Conservation (phyloP, 129 eudicot genomes). For the Flaveria ramosissima region DNA sequence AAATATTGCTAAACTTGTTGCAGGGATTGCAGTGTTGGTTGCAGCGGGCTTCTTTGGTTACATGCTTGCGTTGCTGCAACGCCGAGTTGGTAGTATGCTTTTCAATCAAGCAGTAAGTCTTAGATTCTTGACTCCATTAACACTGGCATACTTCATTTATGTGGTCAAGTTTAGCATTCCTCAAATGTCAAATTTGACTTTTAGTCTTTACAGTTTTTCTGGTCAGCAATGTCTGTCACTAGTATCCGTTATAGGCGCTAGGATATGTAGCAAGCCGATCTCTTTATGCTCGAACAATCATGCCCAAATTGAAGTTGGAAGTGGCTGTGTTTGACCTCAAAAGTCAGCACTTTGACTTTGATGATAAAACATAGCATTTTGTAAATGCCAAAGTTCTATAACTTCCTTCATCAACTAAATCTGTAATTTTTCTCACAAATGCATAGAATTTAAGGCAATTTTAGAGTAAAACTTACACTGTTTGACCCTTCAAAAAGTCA, state of each 20-base stretch:
- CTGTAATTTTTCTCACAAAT: not conserved
- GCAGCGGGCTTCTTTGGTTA: conserved; percentile 98
- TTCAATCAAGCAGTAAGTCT: conserved; percentile 55
- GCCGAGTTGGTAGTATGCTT: conserved; percentile 70
- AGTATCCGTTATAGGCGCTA: not conserved
- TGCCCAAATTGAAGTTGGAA: conserved; percentile 9
- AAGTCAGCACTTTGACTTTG: conserved; percentile 18
- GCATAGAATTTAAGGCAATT: not conserved
- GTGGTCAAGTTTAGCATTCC: conserved; percentile 8
- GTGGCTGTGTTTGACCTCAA: conserved; percentile 6
- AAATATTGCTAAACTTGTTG: conserved; percentile 3
- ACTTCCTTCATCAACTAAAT: not conserved
- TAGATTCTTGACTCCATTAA: not conserved
- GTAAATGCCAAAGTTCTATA: not conserved
- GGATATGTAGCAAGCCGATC: not conserved
- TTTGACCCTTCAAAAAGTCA: conserved; percentile 17
- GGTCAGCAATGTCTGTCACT: not conserved
- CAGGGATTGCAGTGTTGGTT: conserved; percentile 78
- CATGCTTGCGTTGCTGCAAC: conserved; percentile 88
- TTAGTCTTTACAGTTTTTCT: not conserved
- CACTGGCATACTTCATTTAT: not conserved
- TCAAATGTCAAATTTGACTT: not conserved
- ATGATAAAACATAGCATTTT: conserved; percentile 1
- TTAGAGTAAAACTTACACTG: not conserved
- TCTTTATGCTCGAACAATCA: not conserved